Base-by-base conservation (phyloP, 176 grass and related monocot genomes). In the Zizania latifolia region DNA sequence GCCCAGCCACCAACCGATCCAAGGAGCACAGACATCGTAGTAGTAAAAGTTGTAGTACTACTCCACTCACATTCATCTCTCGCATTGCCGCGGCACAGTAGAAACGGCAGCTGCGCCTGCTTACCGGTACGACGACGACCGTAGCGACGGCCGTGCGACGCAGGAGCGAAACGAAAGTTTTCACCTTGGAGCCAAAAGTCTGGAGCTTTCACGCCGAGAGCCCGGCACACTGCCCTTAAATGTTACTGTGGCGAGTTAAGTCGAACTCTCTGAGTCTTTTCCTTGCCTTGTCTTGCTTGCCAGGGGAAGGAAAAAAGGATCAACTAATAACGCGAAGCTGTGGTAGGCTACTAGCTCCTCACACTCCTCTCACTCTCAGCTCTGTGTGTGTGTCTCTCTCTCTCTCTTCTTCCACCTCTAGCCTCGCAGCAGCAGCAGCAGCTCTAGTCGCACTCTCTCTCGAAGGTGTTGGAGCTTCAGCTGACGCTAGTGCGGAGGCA, bases 91-190 rank as follows among this genome's bases (percentile, higher is more conserved):
- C 27, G n/a, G n/a, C 41, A 23, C 55, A 26, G 38, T 55, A 22
- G 48, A 62, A 66, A 73, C 75, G 82, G 9, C 37, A 17, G n/a
- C 38, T 62, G 28, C n/a, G n/a, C n/a, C 16, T 8, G 24, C 19
- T 62, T 65, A 77, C 51, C 43, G 59, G 53, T 58, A 76, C 61
- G 30, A 36, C n/a, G n/a, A n/a, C 48, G 48, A 72, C 53, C 53
- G 51, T 44, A 24, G 2, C 28, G 58, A 28, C 23, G 37, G 15
- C 43, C 19, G 45, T 53, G 53, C 62, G 10, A 6, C 35, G 27
- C 34, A 45, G 21, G 6, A 38, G 6, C 36, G 17, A 21, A 48
- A 51, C n/a, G 19, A 38, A 32, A 2, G 17, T 1, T 69, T 38
- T 60, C 62, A 28, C 61, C 59, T 29, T 74, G 4, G 29, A 58